Base-by-base conservation (phyloP, 352 stramenopile species). In the Phytophthora foliorum region DNA sequence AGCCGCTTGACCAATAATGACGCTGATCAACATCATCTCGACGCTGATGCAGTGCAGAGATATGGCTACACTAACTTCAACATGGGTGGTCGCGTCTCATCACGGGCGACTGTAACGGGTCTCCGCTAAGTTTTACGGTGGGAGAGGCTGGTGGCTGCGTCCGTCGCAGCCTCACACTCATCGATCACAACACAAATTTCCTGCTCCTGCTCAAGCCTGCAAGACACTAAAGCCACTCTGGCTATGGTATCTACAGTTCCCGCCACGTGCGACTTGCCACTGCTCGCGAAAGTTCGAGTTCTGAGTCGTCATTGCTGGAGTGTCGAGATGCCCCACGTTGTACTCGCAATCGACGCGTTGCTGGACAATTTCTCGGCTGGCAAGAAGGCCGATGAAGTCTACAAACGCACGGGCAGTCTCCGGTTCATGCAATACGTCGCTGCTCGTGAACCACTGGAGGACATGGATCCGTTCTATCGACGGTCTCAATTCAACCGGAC, bases 341-440 rank as follows among this genome's bases (percentile, higher is more conserved):
- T 73, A n/a, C 52, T 69, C n/a, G 19, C 27, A 4, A 63, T 77
- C 11, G 25, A 77, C 63, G 27, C 69, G 1, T 5, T 77, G 19
- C 57, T 77, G 19, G 69, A 77, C 52, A 41, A 73, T 44, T 69
- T 77, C 34, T 77, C 69, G 2, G 22, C 53, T 54, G 57, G 53
- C 7, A 39, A 45, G 19, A 69, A 52, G 19, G 57, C 63, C 3
- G 24, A 65, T 10, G 63, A 77, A 2, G 53, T 58, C 32, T 77
- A 77, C 41, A 63, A 69, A 59, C 29, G 32, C 16, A 73, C 69
- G 1, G 53, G 57, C 2, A 77, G 57, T 62, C 42, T 77, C 8
- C 53, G 46, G 19, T 52, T 73, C 31, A 73, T 77, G 69, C 63
- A 77, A 19, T 73, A 77, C 44, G 57, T 77, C 11, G 63, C 68